A percentile compares a stretch with the other conserved stretches of the same genome.
Evolutionary conservation across 164 flowering plant genomes (phyloP).

Genomic region (Nymphaea colorata): DNA sequence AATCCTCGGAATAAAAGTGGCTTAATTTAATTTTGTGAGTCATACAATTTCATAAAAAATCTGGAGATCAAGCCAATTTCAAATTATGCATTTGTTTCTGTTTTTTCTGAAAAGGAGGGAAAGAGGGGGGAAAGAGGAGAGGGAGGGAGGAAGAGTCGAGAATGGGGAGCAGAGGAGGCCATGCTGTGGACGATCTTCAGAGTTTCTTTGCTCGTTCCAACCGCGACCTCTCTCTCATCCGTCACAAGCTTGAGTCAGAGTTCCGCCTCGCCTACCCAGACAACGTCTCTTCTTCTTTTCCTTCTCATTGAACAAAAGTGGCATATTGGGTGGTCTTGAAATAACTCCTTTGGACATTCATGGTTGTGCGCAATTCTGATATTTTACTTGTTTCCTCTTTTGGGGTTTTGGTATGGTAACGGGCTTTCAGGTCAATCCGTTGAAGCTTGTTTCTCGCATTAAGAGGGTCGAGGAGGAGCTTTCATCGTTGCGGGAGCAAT

Average conservation of each 20-base stretch:
- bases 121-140: neutral
- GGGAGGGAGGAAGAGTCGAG: neutral
- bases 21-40: too few relatives aligned
- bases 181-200: constrained; percentile 41
- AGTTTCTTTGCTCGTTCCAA: constrained; percentile 49
- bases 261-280: constrained; percentile 61
- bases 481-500: constrained; percentile 40
- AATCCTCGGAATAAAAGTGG: too few relatives aligned
- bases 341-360: neutral
- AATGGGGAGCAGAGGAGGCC: neutral
- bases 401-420: neutral
- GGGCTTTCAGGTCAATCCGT: constrained; percentile 57
- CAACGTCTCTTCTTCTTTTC: constrained; percentile 19
- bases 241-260: constrained; percentile 55
- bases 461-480: constrained; percentile 77
- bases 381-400: neutral
- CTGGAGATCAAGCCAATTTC: neutral
- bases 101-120: neutral
- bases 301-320: too few relatives aligned
- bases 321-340: too few relatives aligned
- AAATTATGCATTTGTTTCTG: neutral
- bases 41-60: too few relatives aligned
- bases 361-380: neutral
- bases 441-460: constrained; percentile 60
- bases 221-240: constrained; percentile 52